phyloP scores from a whole-genome alignment of 225 moss, liverwort and hornwort species.

The Physcomitrium patens region DNA sequence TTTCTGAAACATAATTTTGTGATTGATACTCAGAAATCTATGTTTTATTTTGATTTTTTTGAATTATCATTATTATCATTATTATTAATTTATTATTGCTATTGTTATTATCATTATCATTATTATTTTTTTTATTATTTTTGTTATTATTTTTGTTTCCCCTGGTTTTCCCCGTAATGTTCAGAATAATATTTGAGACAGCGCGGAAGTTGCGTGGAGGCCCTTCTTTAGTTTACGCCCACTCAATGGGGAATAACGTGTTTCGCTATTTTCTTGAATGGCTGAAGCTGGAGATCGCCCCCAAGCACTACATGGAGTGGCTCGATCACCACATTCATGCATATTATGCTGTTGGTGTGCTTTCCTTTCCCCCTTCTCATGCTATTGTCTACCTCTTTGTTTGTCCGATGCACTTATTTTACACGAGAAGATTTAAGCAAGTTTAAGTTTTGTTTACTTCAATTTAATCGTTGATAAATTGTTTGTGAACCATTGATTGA shows the following conservation, averaged over 20 bases:
- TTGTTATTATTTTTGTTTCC: too few relatives aligned
- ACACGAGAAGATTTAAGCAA: constrained; percentile 13
- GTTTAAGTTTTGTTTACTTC: constrained; percentile 1
- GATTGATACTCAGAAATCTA: constrained; percentile 9
- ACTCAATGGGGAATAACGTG: constrained; percentile 95
- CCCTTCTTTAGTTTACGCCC: constrained; percentile 93
- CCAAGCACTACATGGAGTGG: constrained; percentile 87
- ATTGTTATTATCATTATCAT: too few relatives aligned
- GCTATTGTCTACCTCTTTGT: constrained; percentile 17
- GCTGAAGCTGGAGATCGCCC: constrained; percentile 94
- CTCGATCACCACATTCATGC: constrained; percentile 94
- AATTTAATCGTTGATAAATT: background rate
- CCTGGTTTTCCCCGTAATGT: background rate
- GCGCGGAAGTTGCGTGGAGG: constrained; percentile 90
- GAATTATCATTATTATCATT: too few relatives aligned
- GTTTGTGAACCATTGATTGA: constrained; percentile 24
- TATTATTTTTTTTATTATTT: too few relatives aligned
- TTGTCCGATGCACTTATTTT: constrained; percentile 1
- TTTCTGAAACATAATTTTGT: constrained; percentile 9
- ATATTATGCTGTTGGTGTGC: constrained; percentile 96
- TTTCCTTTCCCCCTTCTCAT: constrained; percentile 47
- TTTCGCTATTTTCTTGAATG: constrained; percentile 98
- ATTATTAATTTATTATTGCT: too few relatives aligned
- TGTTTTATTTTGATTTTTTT: background rate
- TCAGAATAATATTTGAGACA: constrained; percentile 92